A percentile compares a stretch with the other conserved stretches of the same genome.
Evolutionary conservation across 2,329 filamentous ascomycete genomes (phyloP).

Genomic region (Metarhizium rileyi): DNA sequence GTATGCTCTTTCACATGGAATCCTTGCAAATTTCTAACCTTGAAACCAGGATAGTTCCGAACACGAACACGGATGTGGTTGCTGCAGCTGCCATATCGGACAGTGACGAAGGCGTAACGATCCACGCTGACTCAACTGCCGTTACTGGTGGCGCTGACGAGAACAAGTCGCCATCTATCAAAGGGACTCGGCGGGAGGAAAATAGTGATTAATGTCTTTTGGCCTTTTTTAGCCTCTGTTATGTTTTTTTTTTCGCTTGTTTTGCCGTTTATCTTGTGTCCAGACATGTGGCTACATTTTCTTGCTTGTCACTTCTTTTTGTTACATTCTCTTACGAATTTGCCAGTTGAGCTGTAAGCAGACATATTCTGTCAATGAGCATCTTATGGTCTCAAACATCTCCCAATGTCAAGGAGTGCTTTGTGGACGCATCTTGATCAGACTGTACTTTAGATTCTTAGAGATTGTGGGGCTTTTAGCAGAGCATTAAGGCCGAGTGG

Average conservation of each 20-base stretch:
- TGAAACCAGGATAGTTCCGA: constrained; percentile 25
- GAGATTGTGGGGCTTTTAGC: constrained; percentile 2
- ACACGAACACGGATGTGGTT: constrained; percentile 30
- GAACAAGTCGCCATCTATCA: constrained; percentile 38
- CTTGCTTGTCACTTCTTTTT: constrained; percentile 8
- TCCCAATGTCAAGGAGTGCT: constrained; percentile 9
- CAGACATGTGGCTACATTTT: constrained; percentile 9
- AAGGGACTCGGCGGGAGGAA: constrained; percentile 29
- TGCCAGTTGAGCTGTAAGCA: constrained; percentile 10
- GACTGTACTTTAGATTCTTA: constrained; percentile 31
- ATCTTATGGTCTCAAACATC: constrained; percentile 25
- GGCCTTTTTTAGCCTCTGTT: constrained; percentile 8
- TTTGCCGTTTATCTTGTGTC: constrained; percentile 8
- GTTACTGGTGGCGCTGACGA: constrained; percentile 30
- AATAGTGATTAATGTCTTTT: constrained; percentile 4
- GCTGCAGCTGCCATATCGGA: constrained; percentile 32
- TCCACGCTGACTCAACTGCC: constrained; percentile 39
- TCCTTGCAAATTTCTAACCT: constrained; percentile 23
- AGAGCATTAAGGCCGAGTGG: not conserved
- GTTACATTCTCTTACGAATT: constrained; percentile 8
- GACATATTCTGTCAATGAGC: constrained; percentile 21
- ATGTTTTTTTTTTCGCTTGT: constrained; percentile 7
- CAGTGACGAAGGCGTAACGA: constrained; percentile 44
- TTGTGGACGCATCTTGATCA: constrained; percentile 19
- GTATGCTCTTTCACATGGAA: constrained; percentile 22